These are phyloP conservation scores for Calonectria ilicicola DNA, from an alignment of 2,329 filamentous ascomycete species.

Conservation along the genomic window DNA sequence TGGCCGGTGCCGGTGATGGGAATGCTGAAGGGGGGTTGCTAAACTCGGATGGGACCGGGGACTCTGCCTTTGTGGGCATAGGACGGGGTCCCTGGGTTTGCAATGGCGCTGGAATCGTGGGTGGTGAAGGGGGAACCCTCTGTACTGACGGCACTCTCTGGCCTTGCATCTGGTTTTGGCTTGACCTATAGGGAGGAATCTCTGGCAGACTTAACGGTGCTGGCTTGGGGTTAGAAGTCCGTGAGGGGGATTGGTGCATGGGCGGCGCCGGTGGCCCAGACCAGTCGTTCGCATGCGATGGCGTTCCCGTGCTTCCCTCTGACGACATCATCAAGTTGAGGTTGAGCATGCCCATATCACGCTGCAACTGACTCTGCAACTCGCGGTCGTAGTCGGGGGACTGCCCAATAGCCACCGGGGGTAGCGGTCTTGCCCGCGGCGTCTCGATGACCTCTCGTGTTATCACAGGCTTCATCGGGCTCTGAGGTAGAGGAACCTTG, in stretches of 20 bases:
- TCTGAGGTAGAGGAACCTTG: slow-evolving; percentile 70
- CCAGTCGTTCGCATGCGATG: slow-evolving; percentile 27
- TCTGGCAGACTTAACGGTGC: slow-evolving; percentile 61
- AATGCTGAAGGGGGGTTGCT: slow-evolving; percentile 60
- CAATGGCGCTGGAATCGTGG: slow-evolving; percentile 26
- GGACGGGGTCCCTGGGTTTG: slow-evolving; percentile 39
- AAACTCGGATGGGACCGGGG: slow-evolving; percentile 41
- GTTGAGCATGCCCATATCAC: slow-evolving; percentile 70
- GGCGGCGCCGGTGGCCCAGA: slow-evolving; percentile 47
- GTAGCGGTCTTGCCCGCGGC: slow-evolving; percentile 60
- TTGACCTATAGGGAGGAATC: slow-evolving; percentile 66
- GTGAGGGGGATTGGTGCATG: slow-evolving; percentile 48
- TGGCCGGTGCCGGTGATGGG: slow-evolving; percentile 67
- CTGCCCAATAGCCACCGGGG: slow-evolving; percentile 59
- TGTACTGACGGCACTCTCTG: slow-evolving; percentile 45
- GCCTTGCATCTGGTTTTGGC: slow-evolving; percentile 42
- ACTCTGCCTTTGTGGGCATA: slow-evolving; percentile 47
- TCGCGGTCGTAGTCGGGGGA: slow-evolving; percentile 72
- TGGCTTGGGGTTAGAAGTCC: slow-evolving; percentile 53
- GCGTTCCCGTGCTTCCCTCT: slow-evolving; percentile 25
- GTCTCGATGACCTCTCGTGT: slow-evolving; percentile 55
- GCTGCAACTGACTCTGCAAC: slow-evolving; percentile 72
- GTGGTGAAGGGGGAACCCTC: slow-evolving; percentile 40
- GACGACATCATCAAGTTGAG: slow-evolving; percentile 48
- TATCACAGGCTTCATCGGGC: slow-evolving; percentile 45